Base-by-base conservation (phyloP, 2,329 filamentous ascomycete genomes). In the Pyrenochaeta sp. region DNA sequence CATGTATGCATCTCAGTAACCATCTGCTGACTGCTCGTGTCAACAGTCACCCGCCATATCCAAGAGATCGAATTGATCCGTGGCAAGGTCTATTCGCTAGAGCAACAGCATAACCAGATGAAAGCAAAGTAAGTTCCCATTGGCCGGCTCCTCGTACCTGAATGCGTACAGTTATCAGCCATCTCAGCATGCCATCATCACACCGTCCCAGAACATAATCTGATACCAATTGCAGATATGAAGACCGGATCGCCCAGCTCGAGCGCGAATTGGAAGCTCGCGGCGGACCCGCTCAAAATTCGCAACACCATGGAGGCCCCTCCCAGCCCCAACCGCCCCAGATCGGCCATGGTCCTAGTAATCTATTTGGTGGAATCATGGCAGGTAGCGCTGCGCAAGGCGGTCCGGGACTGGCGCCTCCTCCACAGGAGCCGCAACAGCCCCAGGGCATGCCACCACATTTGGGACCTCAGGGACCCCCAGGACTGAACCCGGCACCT, bases 311-410 rank as follows among this genome's bases (percentile, higher is more conserved):
- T 58, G 92, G 90, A 44, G 91, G 90, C 43, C 90, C 92, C 56
- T 89, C 91, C 48, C 92, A 95, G 79, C 91, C 92, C 62, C 91
- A 91, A 60, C 94, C 95, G 36, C 93, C 89, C 36, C 82, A 92
- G 49, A 91, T 98, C 67, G 92, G 93, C 28, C 91, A 96, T 73
- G 93, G 94, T 27, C 88, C 88, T 54, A 94, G 91, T 76, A 95
- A 96, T 73, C 85, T 98, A 40, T 98, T 99, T 75, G 93, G 92
- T 67, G 93, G 92, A 55, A 97, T 98, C 75, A 98, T 99, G 92
- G 88, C 93, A 54, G 94, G 94, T 65, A 88, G 89, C 78, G 88
- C 86, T 62, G 91, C 90, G 71, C 92, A 94, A 81, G 91, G 90
- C 70, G 92, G 91, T 60, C 91, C 92, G 63, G 92, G 91, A 59